These are phyloP conservation scores for Diaporthe sp. DNA, from an alignment of 2,329 filamentous ascomycete species.

Conservation along the genomic window DNA sequence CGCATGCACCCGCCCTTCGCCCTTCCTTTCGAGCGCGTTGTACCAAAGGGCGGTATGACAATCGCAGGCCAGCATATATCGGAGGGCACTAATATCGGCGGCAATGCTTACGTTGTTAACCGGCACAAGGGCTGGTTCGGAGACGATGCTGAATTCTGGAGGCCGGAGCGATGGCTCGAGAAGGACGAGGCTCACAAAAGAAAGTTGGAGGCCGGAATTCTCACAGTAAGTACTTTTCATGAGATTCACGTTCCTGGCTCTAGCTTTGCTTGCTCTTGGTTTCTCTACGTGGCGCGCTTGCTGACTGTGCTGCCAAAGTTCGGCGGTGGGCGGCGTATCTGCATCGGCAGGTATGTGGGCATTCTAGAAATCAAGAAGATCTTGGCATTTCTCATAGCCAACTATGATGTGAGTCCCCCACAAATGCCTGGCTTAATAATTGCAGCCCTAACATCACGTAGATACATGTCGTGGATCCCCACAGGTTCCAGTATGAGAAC, in stretches of 20 bases:
- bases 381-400: conserved; percentile 46
- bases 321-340: conserved; percentile 46
- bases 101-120: conserved; percentile 47
- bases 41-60: conserved; percentile 45
- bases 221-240: conserved; percentile 42
- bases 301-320: conserved; percentile 42
- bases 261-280: neutral
- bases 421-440: neutral
- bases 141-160: conserved; percentile 44
- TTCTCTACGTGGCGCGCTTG: neutral
- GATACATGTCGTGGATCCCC: conserved; percentile 28
- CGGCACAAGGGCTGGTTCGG: conserved; percentile 45
- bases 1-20: conserved; percentile 48
- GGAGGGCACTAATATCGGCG: conserved; percentile 46
- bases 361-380: conserved; percentile 50
- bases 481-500: conserved; percentile 29
- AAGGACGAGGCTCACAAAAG: conserved; percentile 39
- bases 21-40: conserved; percentile 47
- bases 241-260: too few relatives aligned
- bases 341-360: conserved; percentile 47
- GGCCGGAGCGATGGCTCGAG: conserved; percentile 46
- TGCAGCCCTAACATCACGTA: conserved; percentile 6
- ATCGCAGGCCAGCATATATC: conserved; percentile 43
- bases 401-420: conserved; percentile 46
- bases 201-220: conserved; percentile 41